Percentiles rank a stretch among this genome's conserved stretches.
Conservation (phyloP, 176 grass and related monocot genomes). For the Aegilops umbellulata region DNA sequence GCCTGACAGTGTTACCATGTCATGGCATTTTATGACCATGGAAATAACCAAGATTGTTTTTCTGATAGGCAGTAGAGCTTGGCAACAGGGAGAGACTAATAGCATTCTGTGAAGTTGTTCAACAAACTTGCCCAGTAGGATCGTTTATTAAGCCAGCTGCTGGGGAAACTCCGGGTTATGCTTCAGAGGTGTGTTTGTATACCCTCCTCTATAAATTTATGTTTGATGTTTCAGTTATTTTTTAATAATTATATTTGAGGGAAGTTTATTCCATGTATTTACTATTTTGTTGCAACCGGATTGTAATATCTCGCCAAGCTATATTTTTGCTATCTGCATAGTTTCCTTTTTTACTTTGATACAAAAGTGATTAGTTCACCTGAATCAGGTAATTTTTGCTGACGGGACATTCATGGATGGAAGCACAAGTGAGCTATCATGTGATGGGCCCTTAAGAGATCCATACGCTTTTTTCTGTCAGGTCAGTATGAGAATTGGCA, state of each 20-base stretch:
- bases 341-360: not conserved
- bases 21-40: no score
- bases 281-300: no score
- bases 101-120: constrained; percentile 90
- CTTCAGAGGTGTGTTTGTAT: constrained; percentile 67
- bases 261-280: not conserved
- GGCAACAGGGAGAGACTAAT: constrained; percentile 70
- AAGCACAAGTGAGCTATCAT: constrained; percentile 92
- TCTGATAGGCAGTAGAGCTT: constrained; percentile 87
- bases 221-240: not conserved
- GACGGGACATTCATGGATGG: constrained; percentile 95
- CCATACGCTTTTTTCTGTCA: constrained; percentile 95
- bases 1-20: not conserved
- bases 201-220: not conserved
- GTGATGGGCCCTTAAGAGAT: constrained; percentile 90
- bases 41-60: not conserved
- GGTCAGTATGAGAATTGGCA: constrained; percentile 34
- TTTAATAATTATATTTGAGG: constrained; percentile 12
- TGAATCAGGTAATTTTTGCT: constrained; percentile 89
- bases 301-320: no score
- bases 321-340: not conserved
- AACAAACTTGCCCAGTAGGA: constrained; percentile 83
- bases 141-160: constrained; percentile 89
- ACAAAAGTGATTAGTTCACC: not conserved
- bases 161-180: constrained; percentile 93